Evolutionary conservation across 1,284 basidiomycete species (phyloP).

Genomic region (Ceratobasidium sp.): DNA sequence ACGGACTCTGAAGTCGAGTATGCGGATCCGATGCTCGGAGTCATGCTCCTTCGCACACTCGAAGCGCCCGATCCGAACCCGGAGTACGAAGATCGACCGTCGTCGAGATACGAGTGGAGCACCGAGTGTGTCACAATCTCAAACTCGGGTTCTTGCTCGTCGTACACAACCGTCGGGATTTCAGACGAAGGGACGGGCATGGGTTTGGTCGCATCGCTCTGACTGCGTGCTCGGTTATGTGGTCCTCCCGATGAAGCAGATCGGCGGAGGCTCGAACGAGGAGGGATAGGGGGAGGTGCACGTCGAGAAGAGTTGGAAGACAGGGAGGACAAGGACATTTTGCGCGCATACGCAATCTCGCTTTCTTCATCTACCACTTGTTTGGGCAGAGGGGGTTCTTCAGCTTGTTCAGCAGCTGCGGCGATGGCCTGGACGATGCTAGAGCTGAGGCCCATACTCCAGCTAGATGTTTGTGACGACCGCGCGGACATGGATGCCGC

Average conservation of each 20-base stretch:
- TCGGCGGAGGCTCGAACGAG: slow-evolving; percentile 25
- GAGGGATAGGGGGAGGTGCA: slow-evolving; percentile 22
- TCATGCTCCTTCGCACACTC: slow-evolving; percentile 27
- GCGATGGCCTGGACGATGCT: slow-evolving; percentile 14
- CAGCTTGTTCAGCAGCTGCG: neutral
- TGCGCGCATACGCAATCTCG: slow-evolving; percentile 28
- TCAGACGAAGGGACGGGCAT: neutral
- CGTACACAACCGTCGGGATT: slow-evolving; percentile 20
- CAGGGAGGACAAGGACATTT: slow-evolving; percentile 31
- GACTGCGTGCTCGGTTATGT: neutral
- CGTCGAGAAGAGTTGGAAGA: slow-evolving; percentile 22
- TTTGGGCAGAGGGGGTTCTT: neutral
- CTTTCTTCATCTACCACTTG: slow-evolving; percentile 11
- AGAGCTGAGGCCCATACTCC: slow-evolving; percentile 30
- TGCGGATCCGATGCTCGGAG: slow-evolving; percentile 19
- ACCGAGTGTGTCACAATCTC: slow-evolving; percentile 30
- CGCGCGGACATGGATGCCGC: slow-evolving; percentile 13
- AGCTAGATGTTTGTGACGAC: slow-evolving; percentile 30
- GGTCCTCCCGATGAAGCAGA: neutral
- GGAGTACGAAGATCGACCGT: slow-evolving; percentile 5
- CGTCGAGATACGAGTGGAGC: slow-evolving; percentile 15
- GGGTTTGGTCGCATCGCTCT: neutral
- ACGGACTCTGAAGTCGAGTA: slow-evolving; percentile 17
- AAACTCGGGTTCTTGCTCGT: slow-evolving; percentile 32
- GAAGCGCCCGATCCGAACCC: slow-evolving; percentile 15